phyloP scores from a whole-genome alignment of 192 early-diverging fungal genomes.

The Helicostylum pulchrum region DNA sequence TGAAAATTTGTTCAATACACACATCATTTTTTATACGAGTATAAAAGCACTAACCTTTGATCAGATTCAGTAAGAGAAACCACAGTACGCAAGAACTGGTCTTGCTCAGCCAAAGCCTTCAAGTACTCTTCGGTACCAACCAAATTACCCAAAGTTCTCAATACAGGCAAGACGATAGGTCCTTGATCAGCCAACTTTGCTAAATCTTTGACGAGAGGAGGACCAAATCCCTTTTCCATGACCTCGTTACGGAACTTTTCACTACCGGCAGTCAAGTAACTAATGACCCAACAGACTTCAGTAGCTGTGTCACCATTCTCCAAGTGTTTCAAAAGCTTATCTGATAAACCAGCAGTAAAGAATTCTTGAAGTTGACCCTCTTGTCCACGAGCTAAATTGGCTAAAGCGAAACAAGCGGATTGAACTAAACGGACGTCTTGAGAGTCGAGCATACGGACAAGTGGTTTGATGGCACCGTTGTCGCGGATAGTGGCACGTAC shows the following conservation, averaged over 20 bases:
- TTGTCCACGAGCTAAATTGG: conserved; percentile 66
- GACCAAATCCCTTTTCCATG: conserved; percentile 34
- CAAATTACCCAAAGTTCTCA: conserved; percentile 67
- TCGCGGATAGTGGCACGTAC: conserved; percentile 73
- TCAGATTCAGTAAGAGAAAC: conserved; percentile 45
- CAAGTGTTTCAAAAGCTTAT: conserved; percentile 50
- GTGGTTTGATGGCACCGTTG: conserved; percentile 69
- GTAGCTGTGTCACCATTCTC: conserved; percentile 49
- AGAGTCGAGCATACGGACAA: conserved; percentile 69
- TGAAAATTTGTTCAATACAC: neutral
- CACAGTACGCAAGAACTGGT: conserved; percentile 48
- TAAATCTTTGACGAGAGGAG: conserved; percentile 24
- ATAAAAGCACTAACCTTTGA: conserved; percentile 38
- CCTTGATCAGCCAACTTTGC: conserved; percentile 31
- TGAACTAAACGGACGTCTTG: conserved; percentile 53
- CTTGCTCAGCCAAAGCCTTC: conserved; percentile 37
- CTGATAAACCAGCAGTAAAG: conserved; percentile 44
- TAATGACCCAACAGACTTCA: conserved; percentile 67
- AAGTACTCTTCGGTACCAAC: conserved; percentile 57
- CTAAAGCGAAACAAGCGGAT: conserved; percentile 70
- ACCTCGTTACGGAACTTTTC: conserved; percentile 46
- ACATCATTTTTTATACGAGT: too few species aligned
- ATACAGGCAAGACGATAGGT: conserved; percentile 50
- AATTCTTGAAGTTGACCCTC: conserved; percentile 50
- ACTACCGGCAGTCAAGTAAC: conserved; percentile 56